phyloP scores from a whole-genome alignment of 768 basidiomycete species.

The Termitomyces bulborhizus region DNA sequence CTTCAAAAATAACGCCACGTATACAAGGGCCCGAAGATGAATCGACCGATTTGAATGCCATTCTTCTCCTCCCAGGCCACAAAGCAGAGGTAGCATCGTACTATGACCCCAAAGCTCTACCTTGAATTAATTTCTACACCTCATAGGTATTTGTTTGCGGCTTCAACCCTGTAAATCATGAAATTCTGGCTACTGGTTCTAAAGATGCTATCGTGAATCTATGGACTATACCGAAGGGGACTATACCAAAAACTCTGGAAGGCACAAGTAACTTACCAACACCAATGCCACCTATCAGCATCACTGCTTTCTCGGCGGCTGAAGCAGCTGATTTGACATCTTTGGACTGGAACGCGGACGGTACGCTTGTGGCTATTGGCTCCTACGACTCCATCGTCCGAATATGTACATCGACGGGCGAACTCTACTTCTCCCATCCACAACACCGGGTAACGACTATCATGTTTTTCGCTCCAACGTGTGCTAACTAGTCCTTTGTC shows the following conservation, averaged over 20 bases:
- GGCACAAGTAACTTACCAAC: slow-evolving; percentile 21
- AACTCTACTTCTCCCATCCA: slow-evolving; percentile 52
- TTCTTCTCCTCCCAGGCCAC: slow-evolving; percentile 51
- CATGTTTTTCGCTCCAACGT: neutral
- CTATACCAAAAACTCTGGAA: slow-evolving; percentile 40
- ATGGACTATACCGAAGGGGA: slow-evolving; percentile 59
- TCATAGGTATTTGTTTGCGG: slow-evolving; percentile 73
- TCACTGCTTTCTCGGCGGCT: slow-evolving; percentile 44
- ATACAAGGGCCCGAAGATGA: slow-evolving; percentile 37
- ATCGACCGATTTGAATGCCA: slow-evolving; percentile 31
- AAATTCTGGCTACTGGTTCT: slow-evolving; percentile 70
- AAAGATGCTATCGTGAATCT: slow-evolving; percentile 71
- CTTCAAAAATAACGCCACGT: slow-evolving; percentile 26
- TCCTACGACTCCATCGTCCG: slow-evolving; percentile 73
- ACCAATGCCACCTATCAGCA: slow-evolving; percentile 28
- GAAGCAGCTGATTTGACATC: slow-evolving; percentile 64
- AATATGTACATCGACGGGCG: slow-evolving; percentile 56
- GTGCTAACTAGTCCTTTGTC: slow-evolving; percentile 21
- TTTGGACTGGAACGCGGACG: slow-evolving; percentile 72
- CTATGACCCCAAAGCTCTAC: neutral
- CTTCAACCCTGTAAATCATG: slow-evolving; percentile 61
- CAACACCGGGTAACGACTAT: slow-evolving; percentile 62
- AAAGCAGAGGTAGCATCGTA: slow-evolving; percentile 43
- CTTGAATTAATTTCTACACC: neutral
- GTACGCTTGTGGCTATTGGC: slow-evolving; percentile 68